Conservation (phyloP, 768 basidiomycete genomes). For the Fomitopsis pulvina region DNA sequence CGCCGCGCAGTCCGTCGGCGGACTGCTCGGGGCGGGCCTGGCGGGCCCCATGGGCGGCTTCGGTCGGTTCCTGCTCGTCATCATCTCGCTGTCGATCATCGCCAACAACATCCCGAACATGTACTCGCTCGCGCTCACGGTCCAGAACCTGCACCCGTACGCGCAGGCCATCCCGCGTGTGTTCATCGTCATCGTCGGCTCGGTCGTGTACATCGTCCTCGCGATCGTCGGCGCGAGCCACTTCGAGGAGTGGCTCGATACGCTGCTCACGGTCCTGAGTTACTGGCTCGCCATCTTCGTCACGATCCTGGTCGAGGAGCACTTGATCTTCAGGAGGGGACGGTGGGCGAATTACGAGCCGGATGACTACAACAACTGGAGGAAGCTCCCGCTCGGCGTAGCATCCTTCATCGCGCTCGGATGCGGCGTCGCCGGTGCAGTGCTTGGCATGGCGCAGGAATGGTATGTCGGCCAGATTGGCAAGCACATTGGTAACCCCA, state of each 20-base stretch:
- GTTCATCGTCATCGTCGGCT: slow-evolving; percentile 26
- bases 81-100: slow-evolving; percentile 33
- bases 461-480: slow-evolving; percentile 27
- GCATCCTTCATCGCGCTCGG: slow-evolving; percentile 29
- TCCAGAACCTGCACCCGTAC: slow-evolving; percentile 30
- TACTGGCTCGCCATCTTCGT: slow-evolving; percentile 42
- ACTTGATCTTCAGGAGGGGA: slow-evolving; percentile 37
- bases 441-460: slow-evolving; percentile 29
- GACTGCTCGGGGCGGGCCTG: slow-evolving; percentile 32
- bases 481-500: slow-evolving; percentile 15
- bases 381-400: slow-evolving; percentile 29
- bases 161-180: slow-evolving; percentile 32
- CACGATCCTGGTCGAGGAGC: slow-evolving; percentile 36
- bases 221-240: slow-evolving; percentile 34
- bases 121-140: slow-evolving; percentile 36
- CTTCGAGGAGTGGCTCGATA: slow-evolving; percentile 33
- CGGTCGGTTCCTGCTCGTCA: slow-evolving; percentile 34
- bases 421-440: slow-evolving; percentile 33
- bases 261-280: slow-evolving; percentile 22
- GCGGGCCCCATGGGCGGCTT: slow-evolving; percentile 25
- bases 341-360: slow-evolving; percentile 30
- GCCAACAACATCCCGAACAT: slow-evolving; percentile 39
- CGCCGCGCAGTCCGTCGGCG: slow-evolving; percentile 30
- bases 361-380: slow-evolving; percentile 26
- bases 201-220: slow-evolving; percentile 33